Evolutionary conservation across 371 early-diverging fungal genomes (phyloP).

Genomic region (Apophysomyces variabilis): DNA sequence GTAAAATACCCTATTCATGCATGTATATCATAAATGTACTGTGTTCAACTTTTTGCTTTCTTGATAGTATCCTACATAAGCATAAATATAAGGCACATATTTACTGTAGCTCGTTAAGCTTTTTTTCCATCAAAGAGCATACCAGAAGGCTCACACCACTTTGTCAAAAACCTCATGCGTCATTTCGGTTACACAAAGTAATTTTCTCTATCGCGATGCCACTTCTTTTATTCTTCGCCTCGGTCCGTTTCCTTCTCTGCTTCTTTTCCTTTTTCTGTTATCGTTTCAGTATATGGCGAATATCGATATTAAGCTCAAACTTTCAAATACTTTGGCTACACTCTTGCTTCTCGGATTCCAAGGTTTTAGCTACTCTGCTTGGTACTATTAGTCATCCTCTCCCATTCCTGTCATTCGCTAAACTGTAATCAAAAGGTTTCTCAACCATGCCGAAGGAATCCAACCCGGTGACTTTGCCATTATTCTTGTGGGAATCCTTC

Average conservation of each 20-base stretch:
- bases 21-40: no score
- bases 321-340: conserved; percentile 48
- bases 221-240: conserved; percentile 10
- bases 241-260: conserved; percentile 9
- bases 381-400: conserved; percentile 18
- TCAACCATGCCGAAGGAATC: conserved; percentile 39
- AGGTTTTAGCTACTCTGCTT: conserved; percentile 41
- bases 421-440: conserved; percentile 28
- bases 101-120: no score
- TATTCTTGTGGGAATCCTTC: conserved; percentile 36
- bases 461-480: conserved; percentile 44
- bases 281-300: conserved; percentile 33
- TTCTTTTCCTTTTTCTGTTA: conserved; percentile 12
- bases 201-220: no score
- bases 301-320: conserved; percentile 45
- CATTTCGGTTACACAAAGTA: no score
- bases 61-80: no score
- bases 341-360: conserved; percentile 40
- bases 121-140: no score
- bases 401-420: background rate
- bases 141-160: no score
- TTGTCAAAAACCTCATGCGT: no score
- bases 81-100: no score
- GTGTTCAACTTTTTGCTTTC: no score
- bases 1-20: no score